Conservation (phyloP, 495 filamentous ascomycete species). For the Penicillium crystallinum region DNA sequence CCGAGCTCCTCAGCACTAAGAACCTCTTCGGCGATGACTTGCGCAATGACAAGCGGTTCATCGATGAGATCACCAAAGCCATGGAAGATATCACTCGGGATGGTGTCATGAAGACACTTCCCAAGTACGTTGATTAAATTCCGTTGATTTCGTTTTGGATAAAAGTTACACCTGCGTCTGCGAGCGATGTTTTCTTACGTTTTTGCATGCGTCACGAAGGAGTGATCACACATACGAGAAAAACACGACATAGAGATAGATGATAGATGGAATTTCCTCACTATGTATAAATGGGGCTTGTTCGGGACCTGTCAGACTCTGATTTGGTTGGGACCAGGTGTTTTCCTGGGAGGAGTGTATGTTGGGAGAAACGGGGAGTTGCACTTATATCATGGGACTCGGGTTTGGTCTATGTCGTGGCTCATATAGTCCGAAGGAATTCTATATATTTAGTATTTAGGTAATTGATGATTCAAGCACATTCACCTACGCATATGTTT, state of each 20-base stretch:
- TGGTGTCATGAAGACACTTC: slow-evolving; percentile 39
- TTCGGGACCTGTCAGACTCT: not conserved
- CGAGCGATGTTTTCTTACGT: slow-evolving; percentile 16
- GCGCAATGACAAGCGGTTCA: slow-evolving; percentile 36
- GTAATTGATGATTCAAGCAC: too few species aligned
- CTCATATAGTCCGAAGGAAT: too few species aligned
- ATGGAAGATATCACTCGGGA: slow-evolving; percentile 40
- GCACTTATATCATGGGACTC: not conserved
- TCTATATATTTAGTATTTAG: too few species aligned
- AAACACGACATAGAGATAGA: slow-evolving; percentile 22
- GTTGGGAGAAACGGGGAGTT: not conserved
- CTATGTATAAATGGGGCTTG: not conserved
- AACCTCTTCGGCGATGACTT: slow-evolving; percentile 44
- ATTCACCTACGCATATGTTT: too few species aligned
- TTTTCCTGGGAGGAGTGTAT: not conserved
- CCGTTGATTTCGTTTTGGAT: slow-evolving; percentile 1
- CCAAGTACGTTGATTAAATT: slow-evolving; percentile 39
- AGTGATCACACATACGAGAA: slow-evolving; percentile 9
- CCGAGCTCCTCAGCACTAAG: slow-evolving; percentile 36
- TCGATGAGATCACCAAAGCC: slow-evolving; percentile 32
- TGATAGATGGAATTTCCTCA: slow-evolving; percentile 16
- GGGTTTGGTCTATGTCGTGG: not conserved
- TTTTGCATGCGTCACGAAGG: slow-evolving; percentile 15
- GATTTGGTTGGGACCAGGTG: not conserved
- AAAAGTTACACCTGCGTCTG: slow-evolving; percentile 12